Evolutionary conservation across 805 yeast species (phyloP).

Genomic region (Candida tibetensis): DNA sequence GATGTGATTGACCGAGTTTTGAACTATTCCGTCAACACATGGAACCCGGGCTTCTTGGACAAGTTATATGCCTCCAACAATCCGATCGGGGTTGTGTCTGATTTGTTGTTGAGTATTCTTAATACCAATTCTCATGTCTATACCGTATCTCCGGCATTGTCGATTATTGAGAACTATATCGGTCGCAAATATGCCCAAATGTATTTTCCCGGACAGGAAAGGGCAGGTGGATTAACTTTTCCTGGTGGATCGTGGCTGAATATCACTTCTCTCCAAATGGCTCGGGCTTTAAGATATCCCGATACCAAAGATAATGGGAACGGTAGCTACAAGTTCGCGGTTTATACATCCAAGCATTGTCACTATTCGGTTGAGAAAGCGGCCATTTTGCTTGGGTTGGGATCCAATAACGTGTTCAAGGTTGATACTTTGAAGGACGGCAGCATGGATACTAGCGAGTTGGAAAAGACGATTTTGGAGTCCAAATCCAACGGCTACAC

Average conservation of each 20-base stretch:
- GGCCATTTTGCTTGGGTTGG: slow-evolving; percentile 73
- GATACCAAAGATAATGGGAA: slow-evolving; percentile 67
- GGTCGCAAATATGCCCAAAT: slow-evolving; percentile 64
- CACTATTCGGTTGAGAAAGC: slow-evolving; percentile 82
- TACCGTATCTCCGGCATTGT: slow-evolving; percentile 78
- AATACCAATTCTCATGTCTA: slow-evolving; percentile 86
- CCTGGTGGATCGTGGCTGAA: slow-evolving; percentile 89
- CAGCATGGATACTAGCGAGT: slow-evolving; percentile 47
- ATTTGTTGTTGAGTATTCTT: slow-evolving; percentile 60
- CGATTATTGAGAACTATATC: slow-evolving; percentile 69
- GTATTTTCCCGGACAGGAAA: slow-evolving; percentile 48
- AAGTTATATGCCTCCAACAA: slow-evolving; percentile 83
- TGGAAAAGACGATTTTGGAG: slow-evolving; percentile 44
- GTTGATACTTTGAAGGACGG: slow-evolving; percentile 59
- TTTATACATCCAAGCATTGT: slow-evolving; percentile 68
- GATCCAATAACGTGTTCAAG: slow-evolving; percentile 59
- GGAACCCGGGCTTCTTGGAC: slow-evolving; percentile 86
- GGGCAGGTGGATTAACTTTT: slow-evolving; percentile 80
- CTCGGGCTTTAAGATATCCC: slow-evolving; percentile 64
- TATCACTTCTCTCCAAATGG: slow-evolving; percentile 74
- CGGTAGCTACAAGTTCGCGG: slow-evolving; percentile 51
- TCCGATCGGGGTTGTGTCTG: slow-evolving; percentile 78
- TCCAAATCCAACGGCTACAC: slow-evolving; percentile 55
- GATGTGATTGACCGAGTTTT: slow-evolving; percentile 54
- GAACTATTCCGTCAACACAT: slow-evolving; percentile 71